These are phyloP conservation scores for Chrysosporium keratinophilum DNA, from an alignment of 2,329 filamentous ascomycete genomes.

Conservation along the genomic window DNA sequence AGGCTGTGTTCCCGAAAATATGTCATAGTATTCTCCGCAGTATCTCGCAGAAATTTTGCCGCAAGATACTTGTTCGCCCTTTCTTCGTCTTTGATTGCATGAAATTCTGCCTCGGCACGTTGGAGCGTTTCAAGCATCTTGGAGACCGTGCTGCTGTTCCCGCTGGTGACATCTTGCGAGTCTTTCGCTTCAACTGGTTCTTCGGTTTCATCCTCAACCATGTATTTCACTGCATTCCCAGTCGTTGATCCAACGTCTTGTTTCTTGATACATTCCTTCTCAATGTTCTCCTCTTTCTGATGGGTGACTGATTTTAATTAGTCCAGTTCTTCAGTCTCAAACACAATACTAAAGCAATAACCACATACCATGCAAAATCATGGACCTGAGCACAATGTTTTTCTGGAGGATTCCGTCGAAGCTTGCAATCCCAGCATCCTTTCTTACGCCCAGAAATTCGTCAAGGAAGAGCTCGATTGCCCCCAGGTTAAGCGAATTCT, in stretches of 20 bases:
- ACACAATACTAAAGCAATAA: background rate
- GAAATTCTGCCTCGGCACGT: constrained; percentile 31
- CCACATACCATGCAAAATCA: constrained; percentile 21
- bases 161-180: background rate
- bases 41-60: constrained; percentile 36
- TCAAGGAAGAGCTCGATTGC: constrained; percentile 32
- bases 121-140: constrained; percentile 24
- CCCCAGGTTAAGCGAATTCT: constrained; percentile 23
- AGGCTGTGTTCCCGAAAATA: constrained; percentile 24
- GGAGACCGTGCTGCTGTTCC: constrained; percentile 5
- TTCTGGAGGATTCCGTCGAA: constrained; percentile 22
- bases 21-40: constrained; percentile 33
- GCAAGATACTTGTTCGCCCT: constrained; percentile 20
- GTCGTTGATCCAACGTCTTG: background rate
- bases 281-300: background rate
- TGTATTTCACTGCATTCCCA: background rate
- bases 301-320: constrained; percentile 1
- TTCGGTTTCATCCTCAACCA: background rate
- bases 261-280: background rate
- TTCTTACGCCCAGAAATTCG: constrained; percentile 29
- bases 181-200: background rate
- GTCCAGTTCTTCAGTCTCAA: background rate
- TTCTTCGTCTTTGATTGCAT: constrained; percentile 21
- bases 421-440: constrained; percentile 15
- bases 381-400: constrained; percentile 22